Percentiles rank a stretch among this genome's conserved stretches.
These are phyloP conservation scores for Mortierella sp. DNA, from an alignment of 371 early-diverging fungal species.

Conservation along the genomic window DNA sequence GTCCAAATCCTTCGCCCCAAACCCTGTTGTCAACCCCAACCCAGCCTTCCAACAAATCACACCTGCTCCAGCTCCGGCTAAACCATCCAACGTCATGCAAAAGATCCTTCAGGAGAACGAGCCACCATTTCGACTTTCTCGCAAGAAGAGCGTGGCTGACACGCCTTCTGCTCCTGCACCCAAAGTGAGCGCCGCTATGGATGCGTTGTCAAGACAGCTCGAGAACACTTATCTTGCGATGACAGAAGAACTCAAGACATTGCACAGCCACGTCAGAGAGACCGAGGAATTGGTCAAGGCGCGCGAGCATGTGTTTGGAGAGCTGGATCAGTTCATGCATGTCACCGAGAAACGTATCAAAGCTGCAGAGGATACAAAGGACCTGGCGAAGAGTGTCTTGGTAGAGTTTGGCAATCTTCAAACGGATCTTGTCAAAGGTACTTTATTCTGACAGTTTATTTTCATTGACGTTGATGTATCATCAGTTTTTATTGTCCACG, in stretches of 20 bases:
- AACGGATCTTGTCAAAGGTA: conserved; percentile 51
- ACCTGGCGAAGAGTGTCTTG: conserved; percentile 24
- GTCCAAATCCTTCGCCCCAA: conserved; percentile 16
- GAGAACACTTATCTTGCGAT: conserved; percentile 52
- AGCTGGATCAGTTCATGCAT: conserved; percentile 43
- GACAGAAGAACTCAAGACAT: conserved; percentile 48
- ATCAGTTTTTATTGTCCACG: background rate
- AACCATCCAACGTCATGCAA: conserved; percentile 27
- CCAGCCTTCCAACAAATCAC: conserved; percentile 37
- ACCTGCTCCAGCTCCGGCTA: background rate
- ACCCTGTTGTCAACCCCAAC: conserved; percentile 29
- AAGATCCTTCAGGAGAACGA: conserved; percentile 38
- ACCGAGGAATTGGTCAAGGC: conserved; percentile 52
- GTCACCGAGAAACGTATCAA: conserved; percentile 44
- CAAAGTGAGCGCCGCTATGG: conserved; percentile 52
- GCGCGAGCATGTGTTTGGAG: conserved; percentile 52
- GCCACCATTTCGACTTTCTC: conserved; percentile 24
- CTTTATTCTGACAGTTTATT: background rate
- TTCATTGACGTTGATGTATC: background rate
- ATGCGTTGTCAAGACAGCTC: conserved; percentile 50
- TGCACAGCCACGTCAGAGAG: conserved; percentile 40
- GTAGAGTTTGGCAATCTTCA: conserved; percentile 39
- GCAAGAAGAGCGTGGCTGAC: conserved; percentile 25
- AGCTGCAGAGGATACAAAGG: conserved; percentile 25
- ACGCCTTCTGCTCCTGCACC: conserved; percentile 33